Base-by-base conservation (phyloP, 2,329 filamentous ascomycete species). In the Didymella pomorum region DNA sequence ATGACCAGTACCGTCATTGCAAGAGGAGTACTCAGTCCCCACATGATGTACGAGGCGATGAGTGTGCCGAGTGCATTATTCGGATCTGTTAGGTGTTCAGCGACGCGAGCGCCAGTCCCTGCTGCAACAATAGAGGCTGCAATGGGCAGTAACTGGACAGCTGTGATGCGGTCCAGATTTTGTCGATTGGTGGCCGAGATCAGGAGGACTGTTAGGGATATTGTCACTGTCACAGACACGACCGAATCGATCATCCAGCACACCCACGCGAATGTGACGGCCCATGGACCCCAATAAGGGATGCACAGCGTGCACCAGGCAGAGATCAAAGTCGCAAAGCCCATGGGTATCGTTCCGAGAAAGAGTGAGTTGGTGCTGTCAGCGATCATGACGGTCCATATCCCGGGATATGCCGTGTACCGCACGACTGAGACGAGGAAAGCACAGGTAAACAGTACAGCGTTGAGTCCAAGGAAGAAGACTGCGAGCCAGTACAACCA, bases 321-420 rank as follows among this genome's bases (percentile, higher is more conserved):
- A 61, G 87, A 86, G 60, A 90, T 83, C 42, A 91, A 85, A 1
- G 88, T 90, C 0, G 87, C 85, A 57, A 91, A 83, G 0, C 83
- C 87, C 86, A 91, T 90, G 0, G 88, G 88, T 29, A 89, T 83
- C 0, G 86, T 88, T 0, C 78, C 89, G 3, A 92, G 76, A 64
- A 91, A 92, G 52, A 92, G 79, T 1, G 85, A 87, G 68, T 92
- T 87, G 1, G 82, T 83, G 0, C 87, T 87, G 49, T 92, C 86
- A 2, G 79, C 77, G 33, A 91, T 82, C 88, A 92, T 89, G 16
- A 83, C 84, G 0, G 58, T 61, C 69, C 87, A 91, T 28, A 90
- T 86, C 57, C 84, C 81, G 0, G 88, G 89, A 66, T 89, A 91
- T 1, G 90, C 67, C 0, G 78, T 78, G 66, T 91, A 92, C 4